Conservation (phyloP, 331 rosid species). For the Quercus phellos region DNA sequence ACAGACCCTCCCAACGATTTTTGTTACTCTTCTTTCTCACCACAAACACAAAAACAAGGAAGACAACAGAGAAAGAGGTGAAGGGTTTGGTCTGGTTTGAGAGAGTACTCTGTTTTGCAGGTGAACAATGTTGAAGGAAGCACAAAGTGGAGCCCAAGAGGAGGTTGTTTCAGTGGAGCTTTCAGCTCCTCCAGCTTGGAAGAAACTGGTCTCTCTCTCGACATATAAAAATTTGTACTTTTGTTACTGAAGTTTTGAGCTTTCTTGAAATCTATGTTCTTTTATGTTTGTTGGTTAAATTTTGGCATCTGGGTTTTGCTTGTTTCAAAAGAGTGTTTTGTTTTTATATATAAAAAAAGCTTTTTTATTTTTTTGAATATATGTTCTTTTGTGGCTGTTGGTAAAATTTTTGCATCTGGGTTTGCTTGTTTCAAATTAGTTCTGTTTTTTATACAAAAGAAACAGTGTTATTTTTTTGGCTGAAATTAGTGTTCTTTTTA, state of each 20-base stretch:
- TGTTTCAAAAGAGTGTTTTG: not conserved
- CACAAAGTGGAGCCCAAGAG: conserved; percentile 31
- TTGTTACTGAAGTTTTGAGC: not conserved
- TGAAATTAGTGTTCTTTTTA: not conserved
- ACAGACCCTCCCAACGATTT: conserved; percentile 6
- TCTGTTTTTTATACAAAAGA: no score
- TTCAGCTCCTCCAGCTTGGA: conserved; percentile 85
- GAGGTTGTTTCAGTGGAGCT: conserved; percentile 62
- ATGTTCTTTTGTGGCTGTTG: no score
- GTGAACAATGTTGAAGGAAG: conserved; percentile 35
- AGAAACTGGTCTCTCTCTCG: conserved; percentile 59
- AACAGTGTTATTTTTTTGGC: no score
- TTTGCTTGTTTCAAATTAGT: no score
- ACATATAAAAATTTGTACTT: not conserved
- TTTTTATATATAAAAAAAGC: not conserved
- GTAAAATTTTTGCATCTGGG: no score
- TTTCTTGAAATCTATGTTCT: not conserved
- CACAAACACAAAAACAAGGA: not conserved
- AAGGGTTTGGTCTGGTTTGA: not conserved
- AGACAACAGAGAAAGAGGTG: not conserved
- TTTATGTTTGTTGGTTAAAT: not conserved
- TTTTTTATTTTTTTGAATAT: no score
- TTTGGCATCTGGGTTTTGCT: not conserved
- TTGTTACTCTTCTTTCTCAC: not conserved
- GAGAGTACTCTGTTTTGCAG: conserved; percentile 10